phyloP scores from a whole-genome alignment of 2,329 filamentous ascomycete species.

The Periglandula ipomoeae region DNA sequence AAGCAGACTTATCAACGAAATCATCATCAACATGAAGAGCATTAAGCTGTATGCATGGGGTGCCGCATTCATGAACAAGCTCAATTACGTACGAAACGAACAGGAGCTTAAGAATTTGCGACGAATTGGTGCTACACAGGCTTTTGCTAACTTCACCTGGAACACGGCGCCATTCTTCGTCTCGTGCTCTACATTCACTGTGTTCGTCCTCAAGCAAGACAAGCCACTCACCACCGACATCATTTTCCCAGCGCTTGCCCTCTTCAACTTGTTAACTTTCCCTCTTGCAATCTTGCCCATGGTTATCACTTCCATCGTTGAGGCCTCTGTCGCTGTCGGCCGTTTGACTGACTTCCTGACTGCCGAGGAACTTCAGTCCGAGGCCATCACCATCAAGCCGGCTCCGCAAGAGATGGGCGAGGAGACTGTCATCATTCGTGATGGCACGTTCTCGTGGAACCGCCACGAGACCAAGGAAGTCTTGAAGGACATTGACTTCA shows the following conservation, averaged over 20 bases:
- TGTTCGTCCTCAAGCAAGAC: conserved; percentile 81
- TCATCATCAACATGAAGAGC: conserved; percentile 99
- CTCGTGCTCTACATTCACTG: conserved; percentile 90
- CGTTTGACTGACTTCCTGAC: conserved; percentile 77
- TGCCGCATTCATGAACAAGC: conserved; percentile 91
- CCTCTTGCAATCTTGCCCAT: conserved; percentile 90
- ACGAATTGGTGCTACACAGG: conserved; percentile 90
- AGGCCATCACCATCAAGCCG: conserved; percentile 65
- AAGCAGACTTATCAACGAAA: conserved; percentile 91
- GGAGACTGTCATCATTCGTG: conserved; percentile 72
- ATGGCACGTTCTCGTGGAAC: conserved; percentile 93
- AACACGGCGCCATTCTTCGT: conserved; percentile 95
- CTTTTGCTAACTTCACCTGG: conserved; percentile 96
- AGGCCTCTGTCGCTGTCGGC: conserved; percentile 84
- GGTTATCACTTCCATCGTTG: conserved; percentile 95
- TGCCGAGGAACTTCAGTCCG: conserved; percentile 80
- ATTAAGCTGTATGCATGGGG: conserved; percentile 99
- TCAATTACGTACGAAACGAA: conserved; percentile 94
- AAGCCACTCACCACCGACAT: conserved; percentile 83
- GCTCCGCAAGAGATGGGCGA: conserved; percentile 70
- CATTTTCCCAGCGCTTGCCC: conserved; percentile 82
- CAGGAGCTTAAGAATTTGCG: conserved; percentile 89
- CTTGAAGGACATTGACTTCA: conserved; percentile 78
- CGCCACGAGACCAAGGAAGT: conserved; percentile 63
- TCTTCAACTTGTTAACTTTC: conserved; percentile 96